phyloP scores from a whole-genome alignment of 441 rosid species.

The Bruguiera hainesii region DNA sequence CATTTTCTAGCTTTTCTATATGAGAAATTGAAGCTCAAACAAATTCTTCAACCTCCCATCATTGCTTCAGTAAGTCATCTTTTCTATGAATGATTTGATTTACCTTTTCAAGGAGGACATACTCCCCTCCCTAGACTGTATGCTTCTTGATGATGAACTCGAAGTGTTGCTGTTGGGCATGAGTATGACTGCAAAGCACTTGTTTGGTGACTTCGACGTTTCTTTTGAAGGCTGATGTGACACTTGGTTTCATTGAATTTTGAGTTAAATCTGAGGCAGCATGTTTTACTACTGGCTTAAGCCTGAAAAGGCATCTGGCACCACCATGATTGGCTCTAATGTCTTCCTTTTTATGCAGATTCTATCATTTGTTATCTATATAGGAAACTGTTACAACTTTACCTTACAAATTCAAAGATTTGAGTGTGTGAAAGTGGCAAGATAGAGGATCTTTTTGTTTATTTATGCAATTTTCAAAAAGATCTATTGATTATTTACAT shows the following conservation, averaged over 20 bases:
- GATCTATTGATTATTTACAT: background rate
- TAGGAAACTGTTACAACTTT: too few relatives aligned
- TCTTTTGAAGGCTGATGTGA: background rate
- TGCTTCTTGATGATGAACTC: background rate
- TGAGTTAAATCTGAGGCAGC: background rate
- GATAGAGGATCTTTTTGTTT: background rate
- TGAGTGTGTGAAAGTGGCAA: background rate
- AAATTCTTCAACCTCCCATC: conserved; percentile 90
- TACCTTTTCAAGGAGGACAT: background rate
- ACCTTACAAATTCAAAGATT: too few relatives aligned
- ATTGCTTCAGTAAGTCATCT: conserved; percentile 77
- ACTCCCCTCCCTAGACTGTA: background rate
- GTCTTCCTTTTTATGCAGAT: background rate
- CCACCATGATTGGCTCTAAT: conserved; percentile 3
- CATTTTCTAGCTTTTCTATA: conserved; percentile 45
- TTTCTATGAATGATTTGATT: background rate
- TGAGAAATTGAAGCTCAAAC: conserved; percentile 88
- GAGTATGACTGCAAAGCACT: background rate
- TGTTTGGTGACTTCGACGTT: background rate
- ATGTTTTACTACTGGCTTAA: background rate
- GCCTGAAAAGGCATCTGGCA: background rate
- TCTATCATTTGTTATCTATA: background rate
- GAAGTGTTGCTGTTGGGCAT: background rate
- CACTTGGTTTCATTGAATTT: background rate
- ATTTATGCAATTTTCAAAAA: background rate